Evolutionary conservation across 2,329 filamentous ascomycete genomes (phyloP).

Genomic region (Penicillium concentricum): DNA sequence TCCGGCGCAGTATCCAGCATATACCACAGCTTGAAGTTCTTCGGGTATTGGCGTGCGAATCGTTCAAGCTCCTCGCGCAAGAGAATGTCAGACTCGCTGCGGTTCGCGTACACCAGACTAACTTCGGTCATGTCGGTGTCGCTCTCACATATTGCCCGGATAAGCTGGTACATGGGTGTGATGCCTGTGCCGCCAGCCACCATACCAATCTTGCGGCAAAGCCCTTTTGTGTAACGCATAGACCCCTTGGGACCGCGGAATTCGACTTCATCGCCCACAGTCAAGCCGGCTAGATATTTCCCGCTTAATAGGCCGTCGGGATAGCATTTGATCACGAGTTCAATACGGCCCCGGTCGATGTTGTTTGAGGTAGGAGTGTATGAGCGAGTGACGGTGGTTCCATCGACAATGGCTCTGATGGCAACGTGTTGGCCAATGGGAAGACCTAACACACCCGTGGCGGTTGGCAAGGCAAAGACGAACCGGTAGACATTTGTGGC

Average conservation of each 20-base stretch:
- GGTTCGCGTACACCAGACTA: conserved; percentile 60
- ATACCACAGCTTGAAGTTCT: conserved; percentile 58
- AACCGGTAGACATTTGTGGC: conserved; percentile 42
- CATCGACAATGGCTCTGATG: conserved; percentile 49
- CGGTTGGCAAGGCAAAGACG: conserved; percentile 49
- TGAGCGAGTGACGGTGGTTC: conserved; percentile 49
- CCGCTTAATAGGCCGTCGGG: conserved; percentile 32
- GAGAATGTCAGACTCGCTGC: conserved; percentile 59
- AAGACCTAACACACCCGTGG: conserved; percentile 49
- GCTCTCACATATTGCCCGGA: conserved; percentile 63
- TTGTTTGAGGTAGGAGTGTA: conserved; percentile 50
- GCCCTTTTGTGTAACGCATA: conserved; percentile 31
- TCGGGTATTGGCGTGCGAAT: conserved; percentile 52
- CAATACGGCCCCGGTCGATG: conserved; percentile 30
- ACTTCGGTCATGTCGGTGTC: conserved; percentile 57
- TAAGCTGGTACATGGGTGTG: conserved; percentile 61
- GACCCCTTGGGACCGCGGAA: conserved; percentile 40
- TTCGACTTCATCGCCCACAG: conserved; percentile 34
- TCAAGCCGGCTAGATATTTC: conserved; percentile 29
- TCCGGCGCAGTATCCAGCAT: conserved; percentile 51
- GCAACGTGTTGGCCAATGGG: conserved; percentile 58
- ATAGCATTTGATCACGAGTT: conserved; percentile 36
- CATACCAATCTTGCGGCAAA: conserved; percentile 38
- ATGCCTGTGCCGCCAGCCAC: conserved; percentile 42
- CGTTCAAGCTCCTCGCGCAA: conserved; percentile 56